Evolutionary conservation across 768 basidiomycete genomes (phyloP).

Genomic region (Boletus vinaceobasis): DNA sequence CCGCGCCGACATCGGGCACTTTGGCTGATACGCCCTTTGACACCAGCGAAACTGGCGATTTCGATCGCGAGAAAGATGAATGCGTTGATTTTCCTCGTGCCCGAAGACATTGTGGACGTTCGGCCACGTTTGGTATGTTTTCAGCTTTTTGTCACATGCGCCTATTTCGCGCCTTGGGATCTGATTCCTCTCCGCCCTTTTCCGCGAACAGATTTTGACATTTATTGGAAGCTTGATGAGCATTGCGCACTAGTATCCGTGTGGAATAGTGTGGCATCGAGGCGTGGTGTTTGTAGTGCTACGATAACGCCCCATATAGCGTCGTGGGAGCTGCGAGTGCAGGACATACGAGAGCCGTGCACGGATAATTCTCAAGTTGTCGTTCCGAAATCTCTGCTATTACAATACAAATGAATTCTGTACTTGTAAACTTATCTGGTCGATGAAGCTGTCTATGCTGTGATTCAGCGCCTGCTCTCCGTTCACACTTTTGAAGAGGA

Average conservation of each 20-base stretch:
- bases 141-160: not conserved
- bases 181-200: not conserved
- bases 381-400: not conserved
- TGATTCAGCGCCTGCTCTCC: too few relatives aligned
- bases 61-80: conserved; percentile 99
- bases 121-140: conserved; percentile 78
- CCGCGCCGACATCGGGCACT: too few relatives aligned
- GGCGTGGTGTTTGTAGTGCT: not conserved
- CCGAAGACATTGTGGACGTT: conserved; percentile 95
- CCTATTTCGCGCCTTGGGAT: not conserved
- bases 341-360: not conserved
- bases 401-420: not conserved
- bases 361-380: not conserved
- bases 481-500: too few relatives aligned
- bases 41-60: conserved; percentile 92
- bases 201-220: conserved; percentile 69
- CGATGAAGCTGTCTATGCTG: not conserved
- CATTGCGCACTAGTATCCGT: conserved; percentile 38
- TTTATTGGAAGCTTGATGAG: conserved; percentile 94
- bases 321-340: not conserved
- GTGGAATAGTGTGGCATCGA: not conserved
- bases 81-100: conserved; percentile 92
- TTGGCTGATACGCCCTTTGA: not conserved
- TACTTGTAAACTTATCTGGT: not conserved
- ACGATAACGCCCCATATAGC: not conserved